A percentile compares a stretch with the other conserved stretches of the same genome.
These are phyloP conservation scores for Penicillium angulare DNA, from an alignment of 495 filamentous ascomycete species.

Conservation along the genomic window DNA sequence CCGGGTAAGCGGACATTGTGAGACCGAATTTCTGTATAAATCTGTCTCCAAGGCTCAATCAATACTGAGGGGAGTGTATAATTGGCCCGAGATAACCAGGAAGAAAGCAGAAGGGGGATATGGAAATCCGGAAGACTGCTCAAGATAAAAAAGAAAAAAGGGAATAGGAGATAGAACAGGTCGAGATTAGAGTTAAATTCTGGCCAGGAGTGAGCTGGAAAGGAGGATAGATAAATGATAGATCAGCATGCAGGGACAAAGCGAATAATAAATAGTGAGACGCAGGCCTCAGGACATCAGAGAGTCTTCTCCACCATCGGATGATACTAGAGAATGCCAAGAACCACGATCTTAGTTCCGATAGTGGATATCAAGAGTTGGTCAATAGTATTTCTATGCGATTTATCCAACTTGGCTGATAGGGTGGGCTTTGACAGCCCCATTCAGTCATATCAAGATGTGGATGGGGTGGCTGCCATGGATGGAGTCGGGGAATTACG, in stretches of 20 bases:
- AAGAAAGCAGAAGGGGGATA: background rate
- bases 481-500: slow-evolving; percentile 23
- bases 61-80: background rate
- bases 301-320: slow-evolving; percentile 18
- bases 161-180: background rate
- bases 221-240: slow-evolving; percentile 18
- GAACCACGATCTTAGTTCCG: slow-evolving; percentile 22
- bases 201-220: slow-evolving; percentile 6
- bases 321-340: slow-evolving; percentile 19
- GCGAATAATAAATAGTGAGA: slow-evolving; percentile 23
- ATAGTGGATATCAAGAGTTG: slow-evolving; percentile 20
- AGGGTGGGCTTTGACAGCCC: slow-evolving; percentile 19
- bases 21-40: slow-evolving; percentile 4
- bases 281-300: slow-evolving; percentile 1
- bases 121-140: background rate
- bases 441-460: slow-evolving; percentile 13
- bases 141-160: background rate
- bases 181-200: background rate
- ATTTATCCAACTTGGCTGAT: slow-evolving; percentile 23
- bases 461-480: slow-evolving; percentile 9
- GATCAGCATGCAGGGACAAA: slow-evolving; percentile 24
- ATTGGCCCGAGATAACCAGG: background rate
- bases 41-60: slow-evolving; percentile 1
- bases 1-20: slow-evolving; percentile 37
- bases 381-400: slow-evolving; percentile 27